Base-by-base conservation (phyloP, 2,329 filamentous ascomycete genomes). In the Talaromyces pinophilus region DNA sequence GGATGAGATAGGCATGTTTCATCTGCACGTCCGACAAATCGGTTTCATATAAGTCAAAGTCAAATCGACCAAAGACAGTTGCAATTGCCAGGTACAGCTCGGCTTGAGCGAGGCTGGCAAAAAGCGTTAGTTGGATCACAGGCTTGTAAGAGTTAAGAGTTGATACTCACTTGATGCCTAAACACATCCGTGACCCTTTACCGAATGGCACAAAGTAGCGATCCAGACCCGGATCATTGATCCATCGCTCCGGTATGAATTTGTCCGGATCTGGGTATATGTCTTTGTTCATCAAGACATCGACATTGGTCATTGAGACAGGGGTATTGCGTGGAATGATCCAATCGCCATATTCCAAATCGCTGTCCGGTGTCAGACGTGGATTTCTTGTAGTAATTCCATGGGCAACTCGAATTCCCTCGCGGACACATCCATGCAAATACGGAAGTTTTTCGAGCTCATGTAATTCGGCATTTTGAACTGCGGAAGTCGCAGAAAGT, bases 151-250 rank as follows among this genome's bases (percentile, higher is more conserved):
- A 30, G 2, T 25, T 4, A 33, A 42, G 33, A 3, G 17, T 11
- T 25, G 68, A 13, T 70, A 76, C 74, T 83, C 80, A 60, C 80
- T 80, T 19, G 82, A 82, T 17, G 81, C 74, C 67, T 81, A 85
- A 70, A 62, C 64, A 66, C 64, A 66, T 66, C 7, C 64, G 59
- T 15, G 64, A 40, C 10, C 59, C 64, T 28, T 38, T 52, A 42
- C 64, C 50, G 2, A 66, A 59, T 10, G 64, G 48, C 2, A 66
- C 59, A 54, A 55, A 66, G 48, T 66, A 62, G 11, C 25, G 59
- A n/a, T 62, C 64, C 78, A 79, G 33, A 81, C 72, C 2, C 72
- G n/a, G 19, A n/a, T 44, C 46, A 22, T 66, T 22, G 4, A 78
- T 70, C 76, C 78, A 81, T 64, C 79, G 70, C 25, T 79, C 78